Percentiles rank a stretch among this genome's conserved stretches.
Conservation (phyloP, 305 asterid genomes). For the Andrographis paniculata region DNA sequence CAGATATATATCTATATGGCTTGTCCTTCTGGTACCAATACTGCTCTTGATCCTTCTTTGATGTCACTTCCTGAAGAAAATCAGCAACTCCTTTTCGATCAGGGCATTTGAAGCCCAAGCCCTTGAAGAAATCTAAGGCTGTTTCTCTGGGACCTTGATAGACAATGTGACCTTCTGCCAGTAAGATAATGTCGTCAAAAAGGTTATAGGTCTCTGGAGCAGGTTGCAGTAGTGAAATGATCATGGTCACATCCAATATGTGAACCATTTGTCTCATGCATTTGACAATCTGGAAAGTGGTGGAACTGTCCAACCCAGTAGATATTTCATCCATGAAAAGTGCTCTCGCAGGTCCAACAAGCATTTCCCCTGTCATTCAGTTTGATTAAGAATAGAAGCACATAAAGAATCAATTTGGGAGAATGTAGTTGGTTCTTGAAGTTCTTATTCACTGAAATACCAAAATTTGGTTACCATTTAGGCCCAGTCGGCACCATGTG, state of each 20-base stretch:
- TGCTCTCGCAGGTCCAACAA: background rate
- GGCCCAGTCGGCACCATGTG: no score
- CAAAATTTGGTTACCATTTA: no score
- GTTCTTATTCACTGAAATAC: no score
- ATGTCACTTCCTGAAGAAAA: background rate
- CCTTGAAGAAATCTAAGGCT: background rate
- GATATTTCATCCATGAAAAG: background rate
- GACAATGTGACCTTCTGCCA: background rate
- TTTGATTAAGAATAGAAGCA: background rate
- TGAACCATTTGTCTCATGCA: background rate
- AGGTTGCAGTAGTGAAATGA: background rate
- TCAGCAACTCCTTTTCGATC: background rate
- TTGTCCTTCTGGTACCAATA: background rate
- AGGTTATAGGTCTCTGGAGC: background rate
- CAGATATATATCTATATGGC: background rate
- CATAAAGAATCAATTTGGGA: no score
- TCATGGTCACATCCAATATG: background rate
- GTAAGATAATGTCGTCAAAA: background rate
- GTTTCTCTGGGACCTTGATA: background rate
- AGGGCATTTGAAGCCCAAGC: background rate
- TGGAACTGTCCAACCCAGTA: background rate
- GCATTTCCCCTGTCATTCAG: no score
- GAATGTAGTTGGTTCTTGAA: no score
- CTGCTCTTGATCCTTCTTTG: constrained; percentile 1
- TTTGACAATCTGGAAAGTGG: background rate